Evolutionary conservation across 2,329 filamentous ascomycete genomes (phyloP).

Genomic region (Westerdykella sp.): DNA sequence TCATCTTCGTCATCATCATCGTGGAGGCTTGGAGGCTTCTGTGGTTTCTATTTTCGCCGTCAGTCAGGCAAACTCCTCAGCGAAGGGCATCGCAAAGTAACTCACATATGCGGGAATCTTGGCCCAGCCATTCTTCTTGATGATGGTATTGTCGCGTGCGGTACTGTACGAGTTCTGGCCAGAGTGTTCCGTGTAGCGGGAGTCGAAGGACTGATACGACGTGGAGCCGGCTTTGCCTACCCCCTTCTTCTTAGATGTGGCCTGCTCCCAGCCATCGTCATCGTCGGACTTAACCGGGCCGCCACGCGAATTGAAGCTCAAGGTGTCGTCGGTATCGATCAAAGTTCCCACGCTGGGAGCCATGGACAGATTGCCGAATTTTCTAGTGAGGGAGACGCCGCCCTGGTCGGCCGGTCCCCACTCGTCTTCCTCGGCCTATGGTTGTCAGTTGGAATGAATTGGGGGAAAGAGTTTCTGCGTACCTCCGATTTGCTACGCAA

Average conservation of each 20-base stretch:
- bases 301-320: not conserved
- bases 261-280: slow-evolving; percentile 1
- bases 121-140: slow-evolving; percentile 17
- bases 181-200: slow-evolving; percentile 19
- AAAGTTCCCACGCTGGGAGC: slow-evolving; percentile 9
- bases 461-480: slow-evolving; percentile 10
- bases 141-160: slow-evolving; percentile 15
- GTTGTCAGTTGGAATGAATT: slow-evolving; percentile 5
- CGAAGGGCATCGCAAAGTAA: not conserved
- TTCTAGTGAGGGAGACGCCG: slow-evolving; percentile 13
- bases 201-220: slow-evolving; percentile 14
- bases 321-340: slow-evolving; percentile 16
- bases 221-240: not conserved
- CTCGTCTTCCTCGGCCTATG: slow-evolving; percentile 9
- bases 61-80: not conserved
- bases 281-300: not conserved
- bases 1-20: slow-evolving; percentile 16
- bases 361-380: slow-evolving; percentile 14
- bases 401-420: slow-evolving; percentile 6
- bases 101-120: slow-evolving; percentile 29
- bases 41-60: slow-evolving; percentile 5
- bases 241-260: not conserved
- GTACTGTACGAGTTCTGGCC: slow-evolving; percentile 15
- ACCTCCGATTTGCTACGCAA: slow-evolving; percentile 10
- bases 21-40: slow-evolving; percentile 3